Base-by-base conservation (phyloP, 1,139 yeast species). In the Yamadazyma mexicana region DNA sequence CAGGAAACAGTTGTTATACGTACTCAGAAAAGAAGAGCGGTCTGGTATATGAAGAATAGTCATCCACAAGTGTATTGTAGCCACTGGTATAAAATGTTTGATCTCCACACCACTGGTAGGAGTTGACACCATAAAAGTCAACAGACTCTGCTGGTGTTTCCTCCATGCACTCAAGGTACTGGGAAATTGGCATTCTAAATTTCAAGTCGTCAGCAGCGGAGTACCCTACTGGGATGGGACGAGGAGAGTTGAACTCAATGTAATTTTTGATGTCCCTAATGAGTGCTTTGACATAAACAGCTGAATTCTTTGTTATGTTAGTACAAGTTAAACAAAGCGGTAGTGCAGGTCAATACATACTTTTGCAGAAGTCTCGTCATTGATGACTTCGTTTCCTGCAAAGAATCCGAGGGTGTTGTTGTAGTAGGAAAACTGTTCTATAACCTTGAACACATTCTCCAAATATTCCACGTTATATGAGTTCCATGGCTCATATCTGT, bases 71-170 rank as follows among this genome's bases (percentile, higher is more conserved):
- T 26, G 71, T 64, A 51, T 84, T 77, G 61, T 88, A 92, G 1
- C 98, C 98, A 51, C 96, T 84, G 9, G 85, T 72, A 44, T 79
- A 66, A 61, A 87, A 86, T 3, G 94, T 83, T 52, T 87, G 92
- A 35, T 79, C 77, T 5, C 98, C 98, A 66, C 98, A 92, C 98
- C 98, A 92, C 59, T 89, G 96, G 61, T 92, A 92, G 1, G 96
- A 83, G 60, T 92, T 92, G 40, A 92, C 91, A 4, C 98, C 98
- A 63, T 88, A 91, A 57, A 92, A 92, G 58, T 92, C 98, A 23
- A 88, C 87, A 1, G 83, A 65, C 36, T 85, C 82, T 11, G 61
- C 57, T 0, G 72, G 62, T n/a, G 72, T 73, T 12, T 77, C 81
- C 31, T 77, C 77, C 14, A 76, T 71, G 56, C 98, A 92, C 55